A percentile compares a stretch with the other conserved stretches of the same genome.
Evolutionary conservation across 306 rosid genomes (phyloP).

Genomic region (Fragaria iinumae): DNA sequence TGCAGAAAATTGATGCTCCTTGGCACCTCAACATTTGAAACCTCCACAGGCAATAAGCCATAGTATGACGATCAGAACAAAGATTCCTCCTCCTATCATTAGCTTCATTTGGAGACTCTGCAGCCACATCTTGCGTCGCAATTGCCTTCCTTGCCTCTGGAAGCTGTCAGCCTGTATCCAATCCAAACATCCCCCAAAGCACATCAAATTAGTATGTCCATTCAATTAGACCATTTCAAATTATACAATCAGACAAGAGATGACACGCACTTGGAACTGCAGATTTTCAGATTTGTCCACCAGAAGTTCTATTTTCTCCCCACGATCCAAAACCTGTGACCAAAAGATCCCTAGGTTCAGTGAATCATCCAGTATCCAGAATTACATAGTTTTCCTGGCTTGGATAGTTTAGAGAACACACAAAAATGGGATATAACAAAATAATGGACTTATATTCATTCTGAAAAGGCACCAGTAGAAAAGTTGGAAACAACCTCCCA

Average conservation of each 20-base stretch:
- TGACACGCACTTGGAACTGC: conserved; percentile 80
- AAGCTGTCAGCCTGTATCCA: conserved; percentile 89
- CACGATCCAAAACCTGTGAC: conserved; percentile 95
- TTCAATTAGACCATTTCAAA: neutral
- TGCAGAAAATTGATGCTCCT: conserved; percentile 12
- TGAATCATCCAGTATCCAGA: neutral
- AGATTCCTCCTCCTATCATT: conserved; percentile 76
- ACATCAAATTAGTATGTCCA: neutral
- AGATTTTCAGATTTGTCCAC: conserved; percentile 94
- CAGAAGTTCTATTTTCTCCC: conserved; percentile 91
- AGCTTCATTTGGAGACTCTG: conserved; percentile 91
- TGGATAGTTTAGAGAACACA: neutral
- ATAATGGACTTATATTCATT: neutral
- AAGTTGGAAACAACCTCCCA: neutral
- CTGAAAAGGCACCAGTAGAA: neutral
- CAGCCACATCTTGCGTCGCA: conserved; percentile 95
- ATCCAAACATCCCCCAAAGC: conserved; percentile 1
- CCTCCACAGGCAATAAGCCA: conserved; percentile 89
- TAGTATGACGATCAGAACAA: conserved; percentile 56
- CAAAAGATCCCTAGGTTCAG: conserved; percentile 5
- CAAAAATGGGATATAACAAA: neutral
- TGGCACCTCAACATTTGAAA: conserved; percentile 64
- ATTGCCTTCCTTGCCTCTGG: conserved; percentile 96
- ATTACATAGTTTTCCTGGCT: neutral
- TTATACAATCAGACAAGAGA: neutral